Conservation (phyloP, 345 rosid species). For the Anastatica hierochuntica region DNA sequence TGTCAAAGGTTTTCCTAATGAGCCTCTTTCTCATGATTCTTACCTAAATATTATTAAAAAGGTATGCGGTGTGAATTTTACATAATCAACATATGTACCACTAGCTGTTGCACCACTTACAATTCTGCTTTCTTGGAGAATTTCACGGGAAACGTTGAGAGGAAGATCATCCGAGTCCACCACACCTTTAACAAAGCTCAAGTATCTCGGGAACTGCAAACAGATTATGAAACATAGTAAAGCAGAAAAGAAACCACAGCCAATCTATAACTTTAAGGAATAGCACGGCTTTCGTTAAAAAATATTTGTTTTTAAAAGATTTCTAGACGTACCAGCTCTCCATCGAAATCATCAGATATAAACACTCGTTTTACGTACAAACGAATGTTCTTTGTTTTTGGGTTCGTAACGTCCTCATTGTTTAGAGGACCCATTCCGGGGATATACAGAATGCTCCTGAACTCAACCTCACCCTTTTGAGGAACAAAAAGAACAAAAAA, state of each 20-base stretch:
- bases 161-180: constrained; percentile 97
- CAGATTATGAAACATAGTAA: background rate
- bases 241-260: background rate
- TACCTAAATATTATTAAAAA: constrained; percentile 33
- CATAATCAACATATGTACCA: background rate
- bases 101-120: constrained; percentile 30
- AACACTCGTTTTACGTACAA: constrained; percentile 92
- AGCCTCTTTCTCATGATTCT: constrained; percentile 98
- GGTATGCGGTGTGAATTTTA: background rate
- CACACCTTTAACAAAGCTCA: constrained; percentile 96
- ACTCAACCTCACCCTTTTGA: constrained; percentile 94
- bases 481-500: background rate
- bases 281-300: no score
- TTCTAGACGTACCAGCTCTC: constrained; percentile 67
- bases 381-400: constrained; percentile 87
- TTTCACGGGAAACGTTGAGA: constrained; percentile 91
- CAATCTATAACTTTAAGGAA: no score
- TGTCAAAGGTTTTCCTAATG: constrained; percentile 89
- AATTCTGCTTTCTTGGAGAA: constrained; percentile 89
- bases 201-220: constrained; percentile 84
- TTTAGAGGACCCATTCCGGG: constrained; percentile 99
- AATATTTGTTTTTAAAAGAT: no score
- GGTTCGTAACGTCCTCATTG: constrained; percentile 76
- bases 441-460: constrained; percentile 79
- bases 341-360: constrained; percentile 99